Evolutionary conservation across 805 yeast genomes (phyloP), one percentile per base, ranked within the genome.

Genomic region (Metschnikowia koreensis): DNA sequence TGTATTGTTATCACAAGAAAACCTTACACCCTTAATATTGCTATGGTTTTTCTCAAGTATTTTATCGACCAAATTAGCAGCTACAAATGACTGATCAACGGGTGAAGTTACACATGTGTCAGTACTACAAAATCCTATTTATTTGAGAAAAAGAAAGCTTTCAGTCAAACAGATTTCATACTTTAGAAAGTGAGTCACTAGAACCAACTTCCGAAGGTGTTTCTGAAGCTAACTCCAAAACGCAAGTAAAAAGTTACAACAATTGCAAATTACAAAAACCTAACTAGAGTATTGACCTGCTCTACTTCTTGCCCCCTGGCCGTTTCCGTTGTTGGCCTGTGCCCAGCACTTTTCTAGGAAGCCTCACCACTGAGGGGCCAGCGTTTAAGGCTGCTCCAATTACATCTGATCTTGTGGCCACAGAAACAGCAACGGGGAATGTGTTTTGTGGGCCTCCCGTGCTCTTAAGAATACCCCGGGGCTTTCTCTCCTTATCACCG

Each of bases 381-480:
- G 22, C 9, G 34, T 13, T 41, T 15, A 38, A 22, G 22, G 22
- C 22, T 22, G 22, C 22, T 4, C 22, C 22, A 22, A 22, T 22
- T 4, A 22, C 22, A 22, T 46, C 48, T 31, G 48, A 29, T 39
- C 48, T 46, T 22, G 15, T 36, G 10, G 16, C 7, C 29, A 9
- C 42, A 26, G 42, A 38, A 16, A n/a, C 26, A 11, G 16, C 6
- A n/a, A 8, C 37, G 38, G 42, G 44, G 12, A n/a, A 27, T 10
- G 37, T 12, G 41, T 36, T 36, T 16, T 41, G 50, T 17, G 27
- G 29, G 4, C 27, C 12, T 13, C 34, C 41, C 12, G 41, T 15
- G 31, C 41, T 31, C 48, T 49, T 49, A n/a, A 49, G 45, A 28
- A 49, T 49, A 34, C 52, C 44, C 15, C 39, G 44, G 10, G 52